Conservation (phyloP, 306 rosid species). For the Malus orientalis region DNA sequence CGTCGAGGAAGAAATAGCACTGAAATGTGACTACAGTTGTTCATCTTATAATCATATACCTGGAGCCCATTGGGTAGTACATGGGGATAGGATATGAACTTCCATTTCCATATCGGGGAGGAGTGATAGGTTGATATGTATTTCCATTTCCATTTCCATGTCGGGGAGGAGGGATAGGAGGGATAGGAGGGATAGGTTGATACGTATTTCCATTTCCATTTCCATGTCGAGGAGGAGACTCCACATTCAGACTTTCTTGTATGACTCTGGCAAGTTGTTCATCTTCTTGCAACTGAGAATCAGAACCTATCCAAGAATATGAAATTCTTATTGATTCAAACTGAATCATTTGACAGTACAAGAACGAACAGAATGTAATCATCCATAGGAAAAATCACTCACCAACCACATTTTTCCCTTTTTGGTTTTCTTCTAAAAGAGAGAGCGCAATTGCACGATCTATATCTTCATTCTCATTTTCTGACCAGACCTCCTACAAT, state of each 20-base stretch:
- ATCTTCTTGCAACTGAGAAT: slow-evolving; percentile 71
- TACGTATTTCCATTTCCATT: slow-evolving; percentile 1
- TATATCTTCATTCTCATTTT: slow-evolving; percentile 66
- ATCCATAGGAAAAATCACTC: slow-evolving; percentile 27
- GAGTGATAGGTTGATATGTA: slow-evolving; percentile 1
- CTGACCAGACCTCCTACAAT: slow-evolving; percentile 70
- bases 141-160: slow-evolving; percentile 45
- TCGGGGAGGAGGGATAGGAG: slow-evolving; percentile 30
- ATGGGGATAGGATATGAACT: slow-evolving; percentile 37
- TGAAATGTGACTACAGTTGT: background rate
- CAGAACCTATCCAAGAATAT: slow-evolving; percentile 22
- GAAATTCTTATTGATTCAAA: background rate
- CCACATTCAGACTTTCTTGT: slow-evolving; percentile 75
- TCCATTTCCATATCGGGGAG: slow-evolving; percentile 14
- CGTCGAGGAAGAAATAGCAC: background rate
- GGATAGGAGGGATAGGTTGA: slow-evolving; percentile 9
- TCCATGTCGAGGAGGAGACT: slow-evolving; percentile 63
- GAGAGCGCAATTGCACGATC: slow-evolving; percentile 88
- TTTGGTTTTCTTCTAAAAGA: slow-evolving; percentile 60
- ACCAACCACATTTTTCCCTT: slow-evolving; percentile 51
- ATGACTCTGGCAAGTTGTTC: slow-evolving; percentile 84
- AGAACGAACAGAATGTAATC: background rate
- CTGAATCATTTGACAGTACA: background rate
- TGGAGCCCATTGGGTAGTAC: slow-evolving; percentile 52
- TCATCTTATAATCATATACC: slow-evolving; percentile 41